Evolutionary conservation across 345 rosid species (phyloP).

Genomic region (Cardiospermum halicacabum): DNA sequence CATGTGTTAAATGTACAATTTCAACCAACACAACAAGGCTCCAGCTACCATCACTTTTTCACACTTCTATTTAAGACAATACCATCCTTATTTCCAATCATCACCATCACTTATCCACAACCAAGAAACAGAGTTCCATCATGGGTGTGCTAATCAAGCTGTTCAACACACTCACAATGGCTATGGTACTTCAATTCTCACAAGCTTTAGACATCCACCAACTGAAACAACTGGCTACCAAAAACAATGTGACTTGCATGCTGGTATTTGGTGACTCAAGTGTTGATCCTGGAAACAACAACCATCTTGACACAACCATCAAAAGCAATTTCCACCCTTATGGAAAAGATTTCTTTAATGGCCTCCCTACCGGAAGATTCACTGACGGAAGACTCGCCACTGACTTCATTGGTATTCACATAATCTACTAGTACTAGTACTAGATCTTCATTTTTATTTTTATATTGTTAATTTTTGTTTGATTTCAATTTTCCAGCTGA

Average conservation of each 20-base stretch:
- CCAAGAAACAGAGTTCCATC: not conserved
- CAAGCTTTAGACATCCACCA: constrained; percentile 26
- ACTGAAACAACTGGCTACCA: constrained; percentile 35
- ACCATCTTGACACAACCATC: constrained; percentile 38
- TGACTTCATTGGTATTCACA: constrained; percentile 49
- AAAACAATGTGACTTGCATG: constrained; percentile 51
- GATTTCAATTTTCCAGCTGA: constrained; percentile 40
- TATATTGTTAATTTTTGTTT: not conserved
- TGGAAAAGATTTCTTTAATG: constrained; percentile 56
- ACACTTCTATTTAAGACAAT: constrained; percentile 12
- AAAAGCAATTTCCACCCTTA: constrained; percentile 69
- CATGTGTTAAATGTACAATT: constrained; percentile 11
- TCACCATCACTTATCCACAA: not conserved
- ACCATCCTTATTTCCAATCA: not conserved
- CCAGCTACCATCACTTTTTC: not conserved
- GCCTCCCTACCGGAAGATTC: constrained; percentile 63
- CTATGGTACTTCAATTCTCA: constrained; percentile 9
- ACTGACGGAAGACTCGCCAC: constrained; percentile 68
- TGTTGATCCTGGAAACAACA: constrained; percentile 80
- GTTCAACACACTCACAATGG: constrained; percentile 5
- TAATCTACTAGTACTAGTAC: too few species aligned
- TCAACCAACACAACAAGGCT: constrained; percentile 10
- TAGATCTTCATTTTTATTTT: too few species aligned
- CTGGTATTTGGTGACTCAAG: constrained; percentile 87
- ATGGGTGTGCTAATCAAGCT: not conserved